Conservation (phyloP, 2,329 filamentous ascomycete genomes). For the Pseudocercospora fijiensis region DNA sequence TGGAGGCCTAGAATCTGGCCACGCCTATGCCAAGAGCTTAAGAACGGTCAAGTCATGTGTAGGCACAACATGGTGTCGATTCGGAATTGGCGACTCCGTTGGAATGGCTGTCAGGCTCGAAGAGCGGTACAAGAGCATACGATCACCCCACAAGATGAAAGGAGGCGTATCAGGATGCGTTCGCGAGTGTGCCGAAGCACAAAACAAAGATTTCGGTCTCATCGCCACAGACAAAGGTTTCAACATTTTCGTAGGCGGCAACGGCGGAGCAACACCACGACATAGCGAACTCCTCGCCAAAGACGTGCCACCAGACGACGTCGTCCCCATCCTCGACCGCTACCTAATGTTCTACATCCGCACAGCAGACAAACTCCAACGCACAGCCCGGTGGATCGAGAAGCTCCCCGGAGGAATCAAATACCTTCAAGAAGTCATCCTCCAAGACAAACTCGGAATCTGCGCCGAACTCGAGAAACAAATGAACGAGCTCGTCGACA, state of each 20-base stretch:
- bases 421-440: conserved; percentile 77
- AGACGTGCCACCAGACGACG: conserved; percentile 78
- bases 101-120: conserved; percentile 86
- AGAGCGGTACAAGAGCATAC: conserved; percentile 87
- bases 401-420: conserved; percentile 77
- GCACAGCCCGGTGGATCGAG: conserved; percentile 86
- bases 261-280: conserved; percentile 80
- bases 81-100: conserved; percentile 84
- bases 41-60: conserved; percentile 91
- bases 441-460: conserved; percentile 84
- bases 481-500: conserved; percentile 80
- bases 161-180: conserved; percentile 87
- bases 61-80: conserved; percentile 87
- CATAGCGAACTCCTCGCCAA: conserved; percentile 83
- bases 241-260: conserved; percentile 88
- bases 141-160: conserved; percentile 82
- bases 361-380: conserved; percentile 84
- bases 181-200: conserved; percentile 88
- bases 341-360: conserved; percentile 94
- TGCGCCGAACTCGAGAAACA: conserved; percentile 79
- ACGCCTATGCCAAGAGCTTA: conserved; percentile 86
- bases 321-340: conserved; percentile 79
- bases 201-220: conserved; percentile 89
- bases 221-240: conserved; percentile 91
- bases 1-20: conserved; percentile 84